Conservation (phyloP, 257 asterid genomes). For the Thymus quinquecostatus region DNA sequence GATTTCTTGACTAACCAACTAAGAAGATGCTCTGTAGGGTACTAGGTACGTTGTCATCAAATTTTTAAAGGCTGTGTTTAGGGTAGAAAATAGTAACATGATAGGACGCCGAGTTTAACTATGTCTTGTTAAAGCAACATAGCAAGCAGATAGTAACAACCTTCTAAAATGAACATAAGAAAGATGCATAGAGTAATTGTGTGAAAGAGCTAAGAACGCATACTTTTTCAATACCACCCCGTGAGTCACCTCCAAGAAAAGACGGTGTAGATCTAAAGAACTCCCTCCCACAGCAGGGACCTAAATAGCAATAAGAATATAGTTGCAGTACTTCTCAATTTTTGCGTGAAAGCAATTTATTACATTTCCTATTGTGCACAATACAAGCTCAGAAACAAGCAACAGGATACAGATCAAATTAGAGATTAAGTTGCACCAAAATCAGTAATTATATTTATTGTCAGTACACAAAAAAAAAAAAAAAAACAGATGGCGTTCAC, state of each 20-base stretch:
- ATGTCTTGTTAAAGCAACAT: background rate
- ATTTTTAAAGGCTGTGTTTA: too few species aligned
- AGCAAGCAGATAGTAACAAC: constrained; percentile 1
- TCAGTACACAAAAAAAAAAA: background rate
- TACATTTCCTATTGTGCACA: background rate
- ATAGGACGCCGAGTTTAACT: background rate
- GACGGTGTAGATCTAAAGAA: constrained; percentile 75
- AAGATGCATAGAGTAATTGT: background rate
- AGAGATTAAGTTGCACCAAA: background rate
- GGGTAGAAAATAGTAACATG: background rate
- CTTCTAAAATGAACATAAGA: background rate
- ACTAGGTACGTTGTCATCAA: too few species aligned
- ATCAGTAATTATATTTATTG: background rate
- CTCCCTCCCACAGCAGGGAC: constrained; percentile 81
- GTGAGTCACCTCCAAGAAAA: constrained; percentile 90
- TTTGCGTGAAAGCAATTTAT: constrained; percentile 9
- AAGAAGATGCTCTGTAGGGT: too few species aligned
- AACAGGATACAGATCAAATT: constrained; percentile 15
- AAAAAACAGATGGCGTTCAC: background rate
- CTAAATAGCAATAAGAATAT: constrained; percentile 38
- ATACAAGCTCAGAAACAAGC: constrained; percentile 4
- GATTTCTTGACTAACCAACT: too few species aligned
- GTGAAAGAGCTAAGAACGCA: constrained; percentile 30
- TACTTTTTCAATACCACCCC: constrained; percentile 96
- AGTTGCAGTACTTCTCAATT: constrained; percentile 13